These are phyloP conservation scores for Heritiera littoralis DNA, from an alignment of 345 rosid species.

Conservation along the genomic window DNA sequence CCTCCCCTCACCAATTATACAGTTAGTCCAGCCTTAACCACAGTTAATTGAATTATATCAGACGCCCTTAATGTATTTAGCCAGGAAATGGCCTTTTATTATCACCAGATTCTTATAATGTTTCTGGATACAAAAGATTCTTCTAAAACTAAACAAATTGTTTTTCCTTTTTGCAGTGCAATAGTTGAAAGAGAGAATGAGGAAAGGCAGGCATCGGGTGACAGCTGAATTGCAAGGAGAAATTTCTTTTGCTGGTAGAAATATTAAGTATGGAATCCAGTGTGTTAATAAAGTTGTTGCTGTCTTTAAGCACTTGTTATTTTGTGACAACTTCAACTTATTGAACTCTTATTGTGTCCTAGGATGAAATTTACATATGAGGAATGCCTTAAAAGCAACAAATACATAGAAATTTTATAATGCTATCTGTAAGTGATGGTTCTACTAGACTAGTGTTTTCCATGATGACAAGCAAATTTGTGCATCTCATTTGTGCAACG, in stretches of 20 bases:
- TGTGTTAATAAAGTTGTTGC: neutral
- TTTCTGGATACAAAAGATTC: neutral
- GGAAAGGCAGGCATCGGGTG: neutral
- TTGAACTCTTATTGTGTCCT: too few species aligned
- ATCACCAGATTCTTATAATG: neutral
- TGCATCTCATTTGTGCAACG: neutral
- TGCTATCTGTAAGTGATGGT: neutral
- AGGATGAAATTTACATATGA: too few species aligned
- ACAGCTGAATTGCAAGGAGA: neutral
- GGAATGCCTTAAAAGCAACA: too few species aligned
- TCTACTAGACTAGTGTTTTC: neutral
- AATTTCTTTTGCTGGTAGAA: neutral
- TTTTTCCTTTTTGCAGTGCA: conserved; percentile 7
- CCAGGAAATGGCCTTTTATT: neutral
- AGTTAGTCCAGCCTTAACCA: neutral
- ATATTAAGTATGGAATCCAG: neutral
- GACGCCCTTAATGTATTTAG: neutral
- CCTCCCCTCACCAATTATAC: neutral
- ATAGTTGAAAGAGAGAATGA: conserved; percentile 7
- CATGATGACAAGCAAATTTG: neutral
- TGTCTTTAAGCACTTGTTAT: too few species aligned
- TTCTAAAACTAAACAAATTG: neutral
- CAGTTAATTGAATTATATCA: neutral
- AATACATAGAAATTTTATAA: too few species aligned
- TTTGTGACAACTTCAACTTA: too few species aligned